Base-by-base conservation (phyloP, 148 eudicot genomes). In the Agrostemma githago region DNA sequence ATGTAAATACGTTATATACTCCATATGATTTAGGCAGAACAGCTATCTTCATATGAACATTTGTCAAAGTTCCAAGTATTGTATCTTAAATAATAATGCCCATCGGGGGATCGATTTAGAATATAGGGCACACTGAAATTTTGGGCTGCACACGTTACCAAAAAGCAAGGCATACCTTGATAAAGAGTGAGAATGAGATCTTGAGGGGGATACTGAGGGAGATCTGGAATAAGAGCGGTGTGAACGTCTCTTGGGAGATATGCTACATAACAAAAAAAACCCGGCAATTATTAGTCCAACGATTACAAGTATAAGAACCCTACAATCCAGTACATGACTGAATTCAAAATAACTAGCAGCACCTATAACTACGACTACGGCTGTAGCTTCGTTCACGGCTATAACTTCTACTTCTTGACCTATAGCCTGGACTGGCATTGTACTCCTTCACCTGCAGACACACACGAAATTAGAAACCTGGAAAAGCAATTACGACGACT, bases 321-420 rank as follows among this genome's bases (percentile, higher is more conserved):
- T 20, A 16, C 21, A 51, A 15, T 12, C 56, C 56, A 57, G n/a
- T 26, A 34, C 4, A 1, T 1, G 5, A 4, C 37, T 59, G 4
- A 11, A 17, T 7, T 15, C 15, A 19, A 43, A 14, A 44, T 16
- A 77, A 38, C 44, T 60, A 76, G 41, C 59, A 66, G 37, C 57
- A 78, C 85, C 89, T 90, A 75, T 74, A 61, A 69, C 91, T 85
- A 65, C 86, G 85, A 77, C 93, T 84, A 70, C 86, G 88, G 62
- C 88, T 85, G 65, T 84, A 79, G 81, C 90, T 86, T 75, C 84
- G 80, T 74, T 82, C 87, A 62, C 70, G 83, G 43, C 85, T 83
- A 59, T 84, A 70, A 78, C 96, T 91, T 78, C 90, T 80, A 81
- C 93, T 82, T 77, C 92, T 87, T 8, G 97, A 86, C 74, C 85